Percentiles rank a stretch among this genome's conserved stretches.
phyloP scores from a whole-genome alignment of 805 yeast species.

The Nakazawaea wyomingensis region DNA sequence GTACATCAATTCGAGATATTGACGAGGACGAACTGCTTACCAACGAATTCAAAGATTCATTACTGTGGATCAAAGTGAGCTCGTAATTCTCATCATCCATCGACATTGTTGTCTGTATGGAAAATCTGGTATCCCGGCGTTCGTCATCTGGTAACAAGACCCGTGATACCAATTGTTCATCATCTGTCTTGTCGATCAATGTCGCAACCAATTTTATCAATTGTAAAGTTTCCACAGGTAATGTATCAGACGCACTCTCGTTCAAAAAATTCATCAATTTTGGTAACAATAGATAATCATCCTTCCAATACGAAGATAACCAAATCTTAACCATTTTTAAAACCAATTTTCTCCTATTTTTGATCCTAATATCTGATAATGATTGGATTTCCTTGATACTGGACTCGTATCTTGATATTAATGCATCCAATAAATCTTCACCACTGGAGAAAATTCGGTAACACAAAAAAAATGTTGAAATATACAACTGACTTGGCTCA shows the following conservation, averaged over 20 bases:
- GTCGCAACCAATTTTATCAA: constrained; percentile 59
- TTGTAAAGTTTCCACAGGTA: constrained; percentile 63
- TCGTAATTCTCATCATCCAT: constrained; percentile 11
- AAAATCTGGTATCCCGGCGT: constrained; percentile 5
- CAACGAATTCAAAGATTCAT: constrained; percentile 10
- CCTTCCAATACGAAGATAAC: constrained; percentile 86
- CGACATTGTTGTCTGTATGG: constrained; percentile 5
- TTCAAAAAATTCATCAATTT: constrained; percentile 74
- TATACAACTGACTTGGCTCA: constrained; percentile 56
- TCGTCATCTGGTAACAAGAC: constrained; percentile 7
- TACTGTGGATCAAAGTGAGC: constrained; percentile 8
- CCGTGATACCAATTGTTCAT: constrained; percentile 48
- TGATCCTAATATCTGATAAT: constrained; percentile 38
- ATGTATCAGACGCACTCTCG: constrained; percentile 56
- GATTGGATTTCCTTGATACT: constrained; percentile 33
- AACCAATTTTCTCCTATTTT: constrained; percentile 61
- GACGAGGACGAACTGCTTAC: constrained; percentile 5
- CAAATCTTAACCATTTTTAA: constrained; percentile 70
- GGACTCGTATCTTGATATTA: constrained; percentile 59
- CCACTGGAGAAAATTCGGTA: constrained; percentile 70
- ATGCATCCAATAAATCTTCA: constrained; percentile 59
- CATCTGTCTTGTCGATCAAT: constrained; percentile 42
- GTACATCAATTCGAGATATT: constrained; percentile 4
- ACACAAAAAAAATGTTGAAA: constrained; percentile 71
- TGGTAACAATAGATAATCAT: constrained; percentile 57